These are phyloP conservation scores for Ganoderma sinense DNA, from an alignment of 1,284 basidiomycete genomes.

Conservation along the genomic window DNA sequence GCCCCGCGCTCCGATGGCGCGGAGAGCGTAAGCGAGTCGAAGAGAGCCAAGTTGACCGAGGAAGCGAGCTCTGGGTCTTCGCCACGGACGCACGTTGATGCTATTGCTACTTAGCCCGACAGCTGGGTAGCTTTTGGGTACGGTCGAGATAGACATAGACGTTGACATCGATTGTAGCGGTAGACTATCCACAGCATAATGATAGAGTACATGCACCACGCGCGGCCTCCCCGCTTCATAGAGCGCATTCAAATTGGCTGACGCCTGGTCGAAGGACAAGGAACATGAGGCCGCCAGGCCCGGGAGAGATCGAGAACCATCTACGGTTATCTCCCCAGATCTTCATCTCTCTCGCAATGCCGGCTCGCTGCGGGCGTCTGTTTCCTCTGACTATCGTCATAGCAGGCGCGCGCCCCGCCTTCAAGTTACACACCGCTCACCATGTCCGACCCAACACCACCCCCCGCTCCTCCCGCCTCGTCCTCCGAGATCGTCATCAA, in stretches of 20 bases:
- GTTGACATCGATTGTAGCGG: background rate
- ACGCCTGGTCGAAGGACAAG: background rate
- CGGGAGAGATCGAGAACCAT: conserved; percentile 21
- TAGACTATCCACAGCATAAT: background rate
- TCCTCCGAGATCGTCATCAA: conserved; percentile 75
- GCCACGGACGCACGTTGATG: background rate
- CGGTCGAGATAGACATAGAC: background rate
- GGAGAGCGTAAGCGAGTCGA: conserved; percentile 17
- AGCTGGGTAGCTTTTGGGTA: background rate
- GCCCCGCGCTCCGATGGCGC: background rate
- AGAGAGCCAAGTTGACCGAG: conserved; percentile 28
- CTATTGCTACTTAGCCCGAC: background rate
- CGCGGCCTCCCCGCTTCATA: too few species aligned
- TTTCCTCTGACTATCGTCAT: conserved; percentile 20
- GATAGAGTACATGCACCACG: too few species aligned
- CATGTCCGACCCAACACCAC: conserved; percentile 27
- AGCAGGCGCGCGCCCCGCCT: conserved; percentile 13
- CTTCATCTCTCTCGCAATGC: conserved; percentile 1
- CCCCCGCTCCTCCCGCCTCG: conserved; percentile 44
- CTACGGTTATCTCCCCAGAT: conserved; percentile 19
- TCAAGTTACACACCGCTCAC: conserved; percentile 9
- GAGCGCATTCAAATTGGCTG: background rate
- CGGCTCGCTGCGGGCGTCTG: conserved; percentile 18
- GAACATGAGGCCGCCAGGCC: background rate
- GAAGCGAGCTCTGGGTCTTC: background rate